Percentiles rank a stretch among this genome's conserved stretches.
These are phyloP conservation scores for Fusarium sp. DNA, from an alignment of 2,329 filamentous ascomycete species.

Conservation along the genomic window DNA sequence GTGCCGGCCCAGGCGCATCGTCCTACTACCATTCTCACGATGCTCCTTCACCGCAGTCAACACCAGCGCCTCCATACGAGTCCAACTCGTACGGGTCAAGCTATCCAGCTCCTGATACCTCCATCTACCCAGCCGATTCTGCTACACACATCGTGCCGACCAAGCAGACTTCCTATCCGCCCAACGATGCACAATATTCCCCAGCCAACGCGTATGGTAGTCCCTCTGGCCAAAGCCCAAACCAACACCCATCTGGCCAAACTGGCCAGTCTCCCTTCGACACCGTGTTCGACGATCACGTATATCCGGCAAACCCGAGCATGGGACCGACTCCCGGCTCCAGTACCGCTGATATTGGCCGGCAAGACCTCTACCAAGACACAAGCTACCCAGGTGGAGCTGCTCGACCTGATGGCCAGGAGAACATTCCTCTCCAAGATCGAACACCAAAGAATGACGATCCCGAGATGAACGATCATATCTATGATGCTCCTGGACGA, in stretches of 20 bases:
- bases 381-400: conserved; percentile 64
- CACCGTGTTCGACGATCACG: conserved; percentile 73
- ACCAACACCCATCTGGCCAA: conserved; percentile 46
- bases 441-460: conserved; percentile 55
- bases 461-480: conserved; percentile 63
- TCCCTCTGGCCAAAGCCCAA: conserved; percentile 39
- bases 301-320: conserved; percentile 65
- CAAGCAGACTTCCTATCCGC: conserved; percentile 37
- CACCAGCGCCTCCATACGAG: conserved; percentile 52
- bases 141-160: conserved; percentile 27
- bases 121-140: conserved; percentile 34
- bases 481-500: conserved; percentile 63
- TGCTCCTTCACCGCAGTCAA: conserved; percentile 53
- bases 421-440: conserved; percentile 67
- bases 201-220: conserved; percentile 39
- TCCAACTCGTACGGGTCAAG: conserved; percentile 45
- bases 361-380: conserved; percentile 58
- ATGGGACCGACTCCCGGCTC: conserved; percentile 48
- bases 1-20: conserved; percentile 50
- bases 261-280: conserved; percentile 66
- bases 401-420: conserved; percentile 52
- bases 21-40: conserved; percentile 53
- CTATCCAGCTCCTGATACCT: conserved; percentile 37
- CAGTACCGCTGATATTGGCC: conserved; percentile 53
- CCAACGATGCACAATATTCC: conserved; percentile 34